Conservation (phyloP, 768 basidiomycete genomes). For the Mycena vulgaris region DNA sequence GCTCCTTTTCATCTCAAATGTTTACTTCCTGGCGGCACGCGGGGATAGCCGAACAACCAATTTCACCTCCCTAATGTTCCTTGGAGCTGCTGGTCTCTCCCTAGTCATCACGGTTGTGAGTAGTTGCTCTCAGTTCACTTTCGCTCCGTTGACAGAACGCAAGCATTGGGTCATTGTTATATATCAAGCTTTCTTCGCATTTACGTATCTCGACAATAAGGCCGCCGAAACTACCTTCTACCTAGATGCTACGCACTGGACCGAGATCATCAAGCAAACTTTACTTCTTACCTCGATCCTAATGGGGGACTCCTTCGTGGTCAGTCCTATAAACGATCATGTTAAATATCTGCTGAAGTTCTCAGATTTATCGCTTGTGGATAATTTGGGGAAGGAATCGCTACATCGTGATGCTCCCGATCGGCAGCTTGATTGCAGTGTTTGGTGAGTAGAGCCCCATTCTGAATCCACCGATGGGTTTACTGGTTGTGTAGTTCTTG, state of each 20-base stretch:
- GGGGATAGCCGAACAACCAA: constrained; percentile 9
- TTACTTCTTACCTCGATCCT: not conserved
- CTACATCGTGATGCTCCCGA: constrained; percentile 19
- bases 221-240: constrained; percentile 22
- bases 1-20: constrained; percentile 19
- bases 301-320: constrained; percentile 15
- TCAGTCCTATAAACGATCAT: constrained; percentile 5
- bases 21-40: constrained; percentile 18
- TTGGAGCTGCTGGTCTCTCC: constrained; percentile 20
- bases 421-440: constrained; percentile 10
- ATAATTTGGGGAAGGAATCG: constrained; percentile 20
- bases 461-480: constrained; percentile 8
- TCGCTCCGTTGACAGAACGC: constrained; percentile 7
- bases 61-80: constrained; percentile 20
- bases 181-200: no score
- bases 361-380: constrained; percentile 24
- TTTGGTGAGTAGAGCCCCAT: constrained; percentile 6
- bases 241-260: constrained; percentile 16
- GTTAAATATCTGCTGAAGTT: constrained; percentile 10
- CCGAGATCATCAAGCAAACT: constrained; percentile 14
- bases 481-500: constrained; percentile 19
- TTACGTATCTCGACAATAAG: constrained; percentile 11
- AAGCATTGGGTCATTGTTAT: constrained; percentile 21
- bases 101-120: constrained; percentile 16
- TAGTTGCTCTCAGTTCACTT: constrained; percentile 13